Conservation (phyloP, 2,329 filamentous ascomycete genomes). For the Pseudocercospora macadamiae region DNA sequence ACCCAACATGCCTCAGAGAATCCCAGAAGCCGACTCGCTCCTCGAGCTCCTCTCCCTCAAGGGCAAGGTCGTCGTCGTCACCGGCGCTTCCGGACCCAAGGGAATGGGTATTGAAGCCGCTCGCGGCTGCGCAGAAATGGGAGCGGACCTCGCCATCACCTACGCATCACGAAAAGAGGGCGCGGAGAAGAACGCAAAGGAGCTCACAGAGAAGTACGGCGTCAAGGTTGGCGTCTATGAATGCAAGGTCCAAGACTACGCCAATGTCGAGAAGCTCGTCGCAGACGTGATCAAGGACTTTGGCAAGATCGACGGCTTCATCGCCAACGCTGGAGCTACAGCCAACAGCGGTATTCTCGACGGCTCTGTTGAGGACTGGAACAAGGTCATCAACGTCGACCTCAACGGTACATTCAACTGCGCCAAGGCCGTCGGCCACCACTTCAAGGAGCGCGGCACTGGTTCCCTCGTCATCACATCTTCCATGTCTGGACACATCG, state of each 20-base stretch:
- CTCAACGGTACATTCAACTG: constrained; percentile 85
- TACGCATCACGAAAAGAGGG: constrained; percentile 64
- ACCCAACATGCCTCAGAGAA: constrained; percentile 54
- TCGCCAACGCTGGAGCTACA: constrained; percentile 72
- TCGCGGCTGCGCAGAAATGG: constrained; percentile 66
- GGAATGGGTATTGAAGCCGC: constrained; percentile 71
- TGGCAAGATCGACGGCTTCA: constrained; percentile 68
- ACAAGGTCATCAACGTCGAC: constrained; percentile 82
- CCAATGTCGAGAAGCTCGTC: constrained; percentile 60
- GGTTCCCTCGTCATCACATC: constrained; percentile 69
- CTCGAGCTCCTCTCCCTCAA: constrained; percentile 58
- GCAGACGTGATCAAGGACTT: constrained; percentile 68
- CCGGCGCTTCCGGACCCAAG: constrained; percentile 62
- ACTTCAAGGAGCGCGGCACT: constrained; percentile 69
- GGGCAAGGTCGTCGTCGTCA: constrained; percentile 58
- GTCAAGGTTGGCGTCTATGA: constrained; percentile 71
- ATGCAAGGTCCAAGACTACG: constrained; percentile 62
- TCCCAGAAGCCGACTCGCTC: constrained; percentile 62
- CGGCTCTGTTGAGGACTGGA: constrained; percentile 69
- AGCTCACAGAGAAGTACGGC: constrained; percentile 62
- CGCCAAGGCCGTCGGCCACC: constrained; percentile 81
- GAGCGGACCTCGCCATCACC: constrained; percentile 68
- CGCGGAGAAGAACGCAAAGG: constrained; percentile 67
- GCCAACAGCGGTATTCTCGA: constrained; percentile 71
- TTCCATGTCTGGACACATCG: constrained; percentile 78